Conservation (phyloP, 345 rosid genomes). For the Anastatica hierochuntica region DNA sequence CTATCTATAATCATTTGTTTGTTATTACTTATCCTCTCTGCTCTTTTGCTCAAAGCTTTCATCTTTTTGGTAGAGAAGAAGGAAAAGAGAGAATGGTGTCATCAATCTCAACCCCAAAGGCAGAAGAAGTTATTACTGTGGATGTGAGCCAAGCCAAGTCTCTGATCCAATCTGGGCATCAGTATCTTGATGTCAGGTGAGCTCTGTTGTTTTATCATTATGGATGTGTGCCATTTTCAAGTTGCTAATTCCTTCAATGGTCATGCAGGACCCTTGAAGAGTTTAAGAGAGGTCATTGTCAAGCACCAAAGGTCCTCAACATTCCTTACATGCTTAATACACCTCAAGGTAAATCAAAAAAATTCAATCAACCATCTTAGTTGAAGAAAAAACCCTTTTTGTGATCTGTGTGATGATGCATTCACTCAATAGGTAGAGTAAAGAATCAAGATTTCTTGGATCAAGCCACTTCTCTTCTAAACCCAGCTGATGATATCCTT, state of each 20-base stretch:
- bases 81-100: too few relatives aligned
- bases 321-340: slow-evolving; percentile 69
- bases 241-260: not conserved
- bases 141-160: slow-evolving; percentile 50
- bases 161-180: slow-evolving; percentile 44
- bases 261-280: slow-evolving; percentile 62
- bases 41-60: slow-evolving; percentile 5
- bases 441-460: slow-evolving; percentile 26
- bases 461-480: slow-evolving; percentile 19
- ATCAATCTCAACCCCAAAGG: slow-evolving; percentile 25
- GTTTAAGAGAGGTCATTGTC: slow-evolving; percentile 54
- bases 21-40: too few relatives aligned
- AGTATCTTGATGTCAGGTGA: slow-evolving; percentile 68
- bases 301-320: slow-evolving; percentile 45
- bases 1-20: too few relatives aligned
- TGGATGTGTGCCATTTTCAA: not conserved
- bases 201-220: not conserved
- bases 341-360: slow-evolving; percentile 42
- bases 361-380: not conserved
- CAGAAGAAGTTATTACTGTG: slow-evolving; percentile 49
- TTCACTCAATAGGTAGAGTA: slow-evolving; percentile 20
- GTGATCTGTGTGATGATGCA: slow-evolving; percentile 9
- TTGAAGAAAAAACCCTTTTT: not conserved
- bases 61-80: not conserved
- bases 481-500: slow-evolving; percentile 22